Percentiles rank a stretch among this genome's conserved stretches.
These are phyloP conservation scores for Dendrostoma leiphaemia DNA, from an alignment of 2,329 filamentous ascomycete genomes.

Conservation along the genomic window DNA sequence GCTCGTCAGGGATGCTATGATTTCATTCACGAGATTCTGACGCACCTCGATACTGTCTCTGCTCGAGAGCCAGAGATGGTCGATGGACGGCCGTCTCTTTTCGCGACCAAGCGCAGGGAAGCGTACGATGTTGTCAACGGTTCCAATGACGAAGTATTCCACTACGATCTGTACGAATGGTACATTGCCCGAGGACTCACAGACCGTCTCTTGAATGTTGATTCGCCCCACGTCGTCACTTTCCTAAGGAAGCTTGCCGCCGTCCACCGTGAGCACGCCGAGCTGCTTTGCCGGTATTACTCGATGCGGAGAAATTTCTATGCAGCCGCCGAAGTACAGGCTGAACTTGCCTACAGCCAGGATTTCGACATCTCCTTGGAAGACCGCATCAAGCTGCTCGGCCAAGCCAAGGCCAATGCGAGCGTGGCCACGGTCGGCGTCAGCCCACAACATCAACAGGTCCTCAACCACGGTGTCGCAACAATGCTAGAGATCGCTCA, in stretches of 20 bases:
- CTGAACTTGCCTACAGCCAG: constrained; percentile 73
- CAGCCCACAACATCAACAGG: constrained; percentile 76
- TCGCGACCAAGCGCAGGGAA: constrained; percentile 77
- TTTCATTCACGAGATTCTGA: constrained; percentile 80
- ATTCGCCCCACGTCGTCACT: constrained; percentile 80
- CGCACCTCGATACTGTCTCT: constrained; percentile 71
- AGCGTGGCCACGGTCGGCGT: constrained; percentile 78
- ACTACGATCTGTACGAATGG: constrained; percentile 97
- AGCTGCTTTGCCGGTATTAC: constrained; percentile 91
- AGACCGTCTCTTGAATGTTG: constrained; percentile 79
- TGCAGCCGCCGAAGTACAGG: constrained; percentile 83
- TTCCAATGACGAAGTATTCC: constrained; percentile 89
- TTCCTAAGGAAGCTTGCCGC: constrained; percentile 78
- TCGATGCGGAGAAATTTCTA: constrained; percentile 81
- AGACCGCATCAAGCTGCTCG: constrained; percentile 84
- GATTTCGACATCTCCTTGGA: constrained; percentile 77
- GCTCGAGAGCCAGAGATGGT: constrained; percentile 67
- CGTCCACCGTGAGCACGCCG: constrained; percentile 74
- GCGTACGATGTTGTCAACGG: constrained; percentile 88
- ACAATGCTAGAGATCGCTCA: constrained; percentile 90
- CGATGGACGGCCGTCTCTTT: constrained; percentile 74
- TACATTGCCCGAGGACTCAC: constrained; percentile 84
- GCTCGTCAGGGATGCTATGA: constrained; percentile 78
- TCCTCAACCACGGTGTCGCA: constrained; percentile 78
- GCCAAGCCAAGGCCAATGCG: constrained; percentile 87